Evolutionary conservation across 768 basidiomycete genomes (phyloP).

Genomic region (Psilocybe subaeruginosa): DNA sequence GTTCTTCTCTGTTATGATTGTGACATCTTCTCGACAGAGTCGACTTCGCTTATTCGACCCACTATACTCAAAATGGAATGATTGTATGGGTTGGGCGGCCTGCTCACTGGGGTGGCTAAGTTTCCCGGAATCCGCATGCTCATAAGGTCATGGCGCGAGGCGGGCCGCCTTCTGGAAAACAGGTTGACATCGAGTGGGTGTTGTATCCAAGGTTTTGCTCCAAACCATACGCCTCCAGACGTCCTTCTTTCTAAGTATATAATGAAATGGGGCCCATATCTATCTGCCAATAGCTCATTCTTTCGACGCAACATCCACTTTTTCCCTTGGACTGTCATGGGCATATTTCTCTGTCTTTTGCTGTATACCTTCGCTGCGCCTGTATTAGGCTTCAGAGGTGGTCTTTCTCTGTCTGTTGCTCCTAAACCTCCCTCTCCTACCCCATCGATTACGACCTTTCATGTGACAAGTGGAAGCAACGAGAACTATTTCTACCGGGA

Average conservation of each 20-base stretch:
- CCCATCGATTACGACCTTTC: constrained; percentile 23
- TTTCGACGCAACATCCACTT: not conserved
- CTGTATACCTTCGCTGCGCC: not conserved
- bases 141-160: not conserved
- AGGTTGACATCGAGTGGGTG: not conserved
- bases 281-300: not conserved
- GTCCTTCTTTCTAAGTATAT: not conserved
- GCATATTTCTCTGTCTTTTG: not conserved
- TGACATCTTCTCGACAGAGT: not conserved
- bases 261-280: not conserved
- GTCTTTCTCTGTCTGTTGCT: not conserved
- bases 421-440: not conserved
- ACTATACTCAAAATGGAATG: not conserved
- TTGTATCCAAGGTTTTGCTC: not conserved
- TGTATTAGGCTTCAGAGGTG: not conserved
- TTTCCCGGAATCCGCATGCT: not conserved
- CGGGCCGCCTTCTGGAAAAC: not conserved
- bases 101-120: not conserved
- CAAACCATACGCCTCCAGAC: not conserved
- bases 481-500: constrained; percentile 47
- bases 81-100: not conserved
- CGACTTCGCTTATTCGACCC: not conserved
- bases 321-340: not conserved
- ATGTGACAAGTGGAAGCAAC: constrained; percentile 40
- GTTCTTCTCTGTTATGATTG: not conserved